Evolutionary conservation across 164 flowering plant species (phyloP).

Genomic region (Paratinospora sagittata): DNA sequence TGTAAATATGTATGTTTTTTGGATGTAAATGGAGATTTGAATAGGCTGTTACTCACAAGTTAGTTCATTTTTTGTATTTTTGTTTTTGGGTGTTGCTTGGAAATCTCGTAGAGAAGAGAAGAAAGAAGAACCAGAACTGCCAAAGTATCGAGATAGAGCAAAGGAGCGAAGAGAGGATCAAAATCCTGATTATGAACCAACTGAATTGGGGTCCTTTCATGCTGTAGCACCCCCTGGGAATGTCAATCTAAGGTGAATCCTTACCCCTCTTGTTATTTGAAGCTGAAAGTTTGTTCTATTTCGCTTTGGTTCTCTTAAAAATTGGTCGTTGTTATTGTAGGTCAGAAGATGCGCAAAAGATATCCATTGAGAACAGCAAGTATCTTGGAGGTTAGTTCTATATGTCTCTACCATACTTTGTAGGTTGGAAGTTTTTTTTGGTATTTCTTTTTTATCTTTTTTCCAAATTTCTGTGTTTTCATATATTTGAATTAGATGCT

Average conservation of each 20-base stretch:
- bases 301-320: background rate
- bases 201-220: constrained; percentile 78
- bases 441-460: too few relatives aligned
- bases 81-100: background rate
- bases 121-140: constrained; percentile 68
- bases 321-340: constrained; percentile 22
- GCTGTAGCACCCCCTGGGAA: constrained; percentile 96
- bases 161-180: constrained; percentile 97
- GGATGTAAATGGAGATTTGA: background rate
- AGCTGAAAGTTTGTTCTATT: background rate
- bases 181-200: constrained; percentile 89
- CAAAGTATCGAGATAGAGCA: constrained; percentile 87
- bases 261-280: background rate
- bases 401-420: too few relatives aligned
- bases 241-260: constrained; percentile 50
- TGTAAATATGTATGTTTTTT: background rate
- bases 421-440: too few relatives aligned
- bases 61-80: too few relatives aligned
- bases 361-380: constrained; percentile 98
- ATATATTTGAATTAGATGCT: too few relatives aligned
- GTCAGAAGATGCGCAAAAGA: constrained; percentile 71
- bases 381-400: constrained; percentile 87
- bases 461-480: too few relatives aligned
- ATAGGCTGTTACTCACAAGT: background rate
- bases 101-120: constrained; percentile 60